A percentile compares a stretch with the other conserved stretches of the same genome.
These are phyloP conservation scores for Meyerozyma guilliermondii DNA, from an alignment of 1,139 yeast genomes.

Conservation along the genomic window DNA sequence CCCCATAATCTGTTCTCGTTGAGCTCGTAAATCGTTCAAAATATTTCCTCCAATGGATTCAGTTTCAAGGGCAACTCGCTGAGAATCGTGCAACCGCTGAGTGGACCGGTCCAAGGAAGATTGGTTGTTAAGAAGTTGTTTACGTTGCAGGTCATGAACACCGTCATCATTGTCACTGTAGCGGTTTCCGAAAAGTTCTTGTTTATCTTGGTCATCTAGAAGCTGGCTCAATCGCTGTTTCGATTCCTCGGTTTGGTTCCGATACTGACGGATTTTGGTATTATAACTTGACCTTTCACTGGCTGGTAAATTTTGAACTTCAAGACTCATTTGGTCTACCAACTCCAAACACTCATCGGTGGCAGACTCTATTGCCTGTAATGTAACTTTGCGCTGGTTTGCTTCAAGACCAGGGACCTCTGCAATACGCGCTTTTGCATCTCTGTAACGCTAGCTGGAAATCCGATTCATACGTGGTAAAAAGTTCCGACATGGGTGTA, in stretches of 20 bases:
- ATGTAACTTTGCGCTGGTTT: slow-evolving; percentile 43
- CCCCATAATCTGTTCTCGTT: slow-evolving; percentile 85
- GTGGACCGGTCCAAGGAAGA: slow-evolving; percentile 79
- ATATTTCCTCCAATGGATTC: slow-evolving; percentile 90
- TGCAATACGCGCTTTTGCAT: slow-evolving; percentile 61
- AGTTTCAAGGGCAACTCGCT: slow-evolving; percentile 87
- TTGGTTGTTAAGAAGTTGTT: slow-evolving; percentile 72
- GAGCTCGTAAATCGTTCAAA: slow-evolving; percentile 82
- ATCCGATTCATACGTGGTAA: slow-evolving; percentile 68
- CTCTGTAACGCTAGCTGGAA: slow-evolving; percentile 67
- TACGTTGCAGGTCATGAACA: slow-evolving; percentile 67
- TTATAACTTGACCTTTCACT: slow-evolving; percentile 64
- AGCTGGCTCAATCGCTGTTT: slow-evolving; percentile 48
- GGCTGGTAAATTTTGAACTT: slow-evolving; percentile 76
- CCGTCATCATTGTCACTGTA: slow-evolving; percentile 35
- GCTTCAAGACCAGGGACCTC: slow-evolving; percentile 51
- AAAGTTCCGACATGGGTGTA: slow-evolving; percentile 51
- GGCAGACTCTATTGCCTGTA: slow-evolving; percentile 60
- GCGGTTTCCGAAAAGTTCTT: slow-evolving; percentile 61
- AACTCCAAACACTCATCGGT: slow-evolving; percentile 77
- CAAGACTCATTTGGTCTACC: slow-evolving; percentile 75
- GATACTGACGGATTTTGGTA: slow-evolving; percentile 64
- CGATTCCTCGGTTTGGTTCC: slow-evolving; percentile 53
- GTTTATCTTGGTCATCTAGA: slow-evolving; percentile 60
- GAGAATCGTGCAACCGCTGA: slow-evolving; percentile 81